These are phyloP conservation scores for Fusarium sp. DNA, from an alignment of 2,329 filamentous ascomycete genomes.

Conservation along the genomic window DNA sequence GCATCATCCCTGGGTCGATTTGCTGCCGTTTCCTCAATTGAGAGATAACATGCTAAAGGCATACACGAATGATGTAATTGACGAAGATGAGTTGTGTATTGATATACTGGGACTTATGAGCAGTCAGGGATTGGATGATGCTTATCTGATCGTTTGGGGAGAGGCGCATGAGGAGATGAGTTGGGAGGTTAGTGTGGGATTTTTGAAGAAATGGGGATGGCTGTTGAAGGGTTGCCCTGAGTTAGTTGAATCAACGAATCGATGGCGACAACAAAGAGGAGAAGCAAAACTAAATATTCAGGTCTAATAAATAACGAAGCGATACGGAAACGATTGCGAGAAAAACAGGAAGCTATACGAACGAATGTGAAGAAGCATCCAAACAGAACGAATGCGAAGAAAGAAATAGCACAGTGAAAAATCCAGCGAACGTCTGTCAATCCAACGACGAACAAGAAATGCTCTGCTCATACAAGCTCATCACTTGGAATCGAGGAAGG, in stretches of 20 bases:
- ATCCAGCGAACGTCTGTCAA: not conserved
- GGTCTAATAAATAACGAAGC: constrained; percentile 2
- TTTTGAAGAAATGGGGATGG: constrained; percentile 57
- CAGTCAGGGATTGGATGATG: constrained; percentile 2
- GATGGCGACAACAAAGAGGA: constrained; percentile 44
- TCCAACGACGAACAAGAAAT: not conserved
- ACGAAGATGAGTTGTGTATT: constrained; percentile 37
- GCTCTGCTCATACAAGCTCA: not conserved
- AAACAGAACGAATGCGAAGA: not conserved
- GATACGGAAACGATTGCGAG: not conserved
- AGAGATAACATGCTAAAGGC: constrained; percentile 34
- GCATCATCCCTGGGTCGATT: constrained; percentile 39
- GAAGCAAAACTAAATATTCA: constrained; percentile 21
- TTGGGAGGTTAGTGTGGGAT: constrained; percentile 59
- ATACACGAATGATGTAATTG: constrained; percentile 12
- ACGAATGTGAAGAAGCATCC: constrained; percentile 3
- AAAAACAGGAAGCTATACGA: not conserved
- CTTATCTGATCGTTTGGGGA: constrained; percentile 58
- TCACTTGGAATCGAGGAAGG: not conserved
- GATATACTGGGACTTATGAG: constrained; percentile 22
- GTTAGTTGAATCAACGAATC: constrained; percentile 49
- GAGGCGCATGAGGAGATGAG: constrained; percentile 53
- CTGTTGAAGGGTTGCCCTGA: constrained; percentile 51
- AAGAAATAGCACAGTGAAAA: no score
- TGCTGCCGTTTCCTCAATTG: constrained; percentile 30